phyloP scores from a whole-genome alignment of 1,284 basidiomycete species.

The Boletellus deceptivus region DNA sequence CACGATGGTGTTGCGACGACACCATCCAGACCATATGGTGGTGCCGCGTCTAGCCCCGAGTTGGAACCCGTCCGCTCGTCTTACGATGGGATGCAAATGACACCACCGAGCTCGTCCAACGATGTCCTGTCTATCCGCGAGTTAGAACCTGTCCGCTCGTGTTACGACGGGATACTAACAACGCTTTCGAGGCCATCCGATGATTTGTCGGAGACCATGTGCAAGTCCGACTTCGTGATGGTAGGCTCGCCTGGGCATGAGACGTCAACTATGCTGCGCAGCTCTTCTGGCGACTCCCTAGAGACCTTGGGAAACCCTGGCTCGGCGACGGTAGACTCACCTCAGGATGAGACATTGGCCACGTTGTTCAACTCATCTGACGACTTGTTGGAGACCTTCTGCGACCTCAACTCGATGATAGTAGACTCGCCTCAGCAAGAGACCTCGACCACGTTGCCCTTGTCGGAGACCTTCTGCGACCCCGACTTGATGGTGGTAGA shows the following conservation, averaged over 20 bases:
- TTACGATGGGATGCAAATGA: constrained; percentile 2
- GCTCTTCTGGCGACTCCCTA: too few relatives aligned
- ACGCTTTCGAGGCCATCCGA: neutral
- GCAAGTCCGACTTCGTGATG: neutral
- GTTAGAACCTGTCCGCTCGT: neutral
- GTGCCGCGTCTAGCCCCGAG: neutral
- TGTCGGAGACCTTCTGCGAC: too few relatives aligned
- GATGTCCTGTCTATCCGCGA: neutral
- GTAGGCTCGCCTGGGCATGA: neutral
- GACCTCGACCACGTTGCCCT: too few relatives aligned
- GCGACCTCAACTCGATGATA: too few relatives aligned
- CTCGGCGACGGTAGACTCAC: too few relatives aligned
- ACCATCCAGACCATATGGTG: neutral
- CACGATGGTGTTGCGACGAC: constrained; percentile 1
- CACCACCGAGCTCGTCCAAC: neutral
- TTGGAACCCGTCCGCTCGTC: neutral
- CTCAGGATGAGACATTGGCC: too few relatives aligned
- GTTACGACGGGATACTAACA: constrained; percentile 4
- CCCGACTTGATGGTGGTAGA: too few relatives aligned
- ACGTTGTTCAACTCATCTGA: too few relatives aligned
- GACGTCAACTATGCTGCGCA: too few relatives aligned
- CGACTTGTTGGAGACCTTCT: too few relatives aligned
- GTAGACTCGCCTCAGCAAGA: too few relatives aligned
- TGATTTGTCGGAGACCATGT: neutral
- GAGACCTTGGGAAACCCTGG: too few relatives aligned